These are phyloP conservation scores for Keithomyces neogunnii DNA, from an alignment of 2,329 filamentous ascomycete species.

Conservation along the genomic window DNA sequence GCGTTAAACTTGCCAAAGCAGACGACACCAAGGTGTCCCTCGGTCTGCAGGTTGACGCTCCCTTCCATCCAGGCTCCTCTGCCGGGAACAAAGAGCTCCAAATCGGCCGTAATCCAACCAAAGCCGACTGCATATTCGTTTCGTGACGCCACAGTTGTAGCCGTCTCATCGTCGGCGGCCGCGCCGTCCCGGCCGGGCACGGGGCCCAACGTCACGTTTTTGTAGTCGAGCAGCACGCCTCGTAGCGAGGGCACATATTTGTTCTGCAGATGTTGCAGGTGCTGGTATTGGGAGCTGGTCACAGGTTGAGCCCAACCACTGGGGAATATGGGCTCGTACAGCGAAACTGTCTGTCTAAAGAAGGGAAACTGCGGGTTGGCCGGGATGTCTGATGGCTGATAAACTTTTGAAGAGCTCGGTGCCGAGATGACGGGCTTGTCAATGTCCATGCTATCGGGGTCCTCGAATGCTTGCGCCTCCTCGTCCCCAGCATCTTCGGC, in stretches of 20 bases:
- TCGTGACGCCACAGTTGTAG: constrained; percentile 42
- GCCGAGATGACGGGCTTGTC: constrained; percentile 21
- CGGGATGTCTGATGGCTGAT: constrained; percentile 30
- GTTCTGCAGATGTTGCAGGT: constrained; percentile 66
- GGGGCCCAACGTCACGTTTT: constrained; percentile 58
- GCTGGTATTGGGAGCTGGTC: constrained; percentile 63
- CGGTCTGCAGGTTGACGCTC: constrained; percentile 75
- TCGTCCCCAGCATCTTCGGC: constrained; percentile 8
- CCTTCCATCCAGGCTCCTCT: constrained; percentile 70
- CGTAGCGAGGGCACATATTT: constrained; percentile 65
- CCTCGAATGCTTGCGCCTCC: background rate
- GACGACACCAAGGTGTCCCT: constrained; percentile 80
- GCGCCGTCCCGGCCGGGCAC: constrained; percentile 40
- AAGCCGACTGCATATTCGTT: constrained; percentile 84
- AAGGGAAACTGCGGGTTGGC: constrained; percentile 56
- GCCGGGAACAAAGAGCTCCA: constrained; percentile 72
- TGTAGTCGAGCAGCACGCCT: constrained; percentile 69
- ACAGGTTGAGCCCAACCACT: constrained; percentile 61
- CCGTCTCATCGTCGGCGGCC: constrained; percentile 39
- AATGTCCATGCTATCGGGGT: constrained; percentile 30
- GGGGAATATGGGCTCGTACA: constrained; percentile 70
- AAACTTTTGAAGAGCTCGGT: constrained; percentile 19
- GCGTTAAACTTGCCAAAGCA: constrained; percentile 92
- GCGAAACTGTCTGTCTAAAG: constrained; percentile 67
- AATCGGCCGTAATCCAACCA: constrained; percentile 81